Percentiles rank a stretch among this genome's conserved stretches.
Conservation (phyloP, 2,329 filamentous ascomycete species). For the Paraconiothyrium sp. region DNA sequence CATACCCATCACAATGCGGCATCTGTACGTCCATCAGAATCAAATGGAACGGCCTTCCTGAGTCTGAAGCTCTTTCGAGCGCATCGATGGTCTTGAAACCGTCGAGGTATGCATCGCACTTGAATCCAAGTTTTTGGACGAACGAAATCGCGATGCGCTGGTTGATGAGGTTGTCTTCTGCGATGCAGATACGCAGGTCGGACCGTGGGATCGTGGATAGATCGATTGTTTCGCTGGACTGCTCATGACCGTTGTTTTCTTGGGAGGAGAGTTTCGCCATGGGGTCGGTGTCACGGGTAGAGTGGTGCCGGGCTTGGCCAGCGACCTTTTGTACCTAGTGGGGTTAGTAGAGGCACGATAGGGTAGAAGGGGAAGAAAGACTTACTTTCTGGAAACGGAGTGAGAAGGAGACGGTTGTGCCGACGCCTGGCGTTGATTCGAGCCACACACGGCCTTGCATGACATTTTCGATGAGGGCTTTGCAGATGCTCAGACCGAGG, state of each 20-base stretch:
- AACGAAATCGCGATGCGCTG: slow-evolving; percentile 94
- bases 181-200: slow-evolving; percentile 87
- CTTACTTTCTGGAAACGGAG: slow-evolving; percentile 83
- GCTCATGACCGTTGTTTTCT: slow-evolving; percentile 55
- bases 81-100: slow-evolving; percentile 88
- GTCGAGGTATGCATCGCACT: slow-evolving; percentile 89
- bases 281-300: slow-evolving; percentile 58
- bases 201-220: slow-evolving; percentile 78
- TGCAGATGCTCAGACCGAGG: slow-evolving; percentile 91
- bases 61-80: slow-evolving; percentile 74
- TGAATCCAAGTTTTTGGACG: slow-evolving; percentile 84
- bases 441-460: slow-evolving; percentile 88
- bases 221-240: slow-evolving; percentile 47
- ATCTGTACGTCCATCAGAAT: slow-evolving; percentile 97
- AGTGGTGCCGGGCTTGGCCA: slow-evolving; percentile 54
- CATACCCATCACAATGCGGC: slow-evolving; percentile 91
- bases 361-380: not conserved
- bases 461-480: slow-evolving; percentile 90
- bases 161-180: slow-evolving; percentile 95
- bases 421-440: slow-evolving; percentile 76
- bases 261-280: slow-evolving; percentile 66
- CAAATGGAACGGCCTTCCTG: slow-evolving; percentile 83
- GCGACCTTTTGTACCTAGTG: slow-evolving; percentile 60
- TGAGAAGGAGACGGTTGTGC: slow-evolving; percentile 80
- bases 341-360: not conserved